These are phyloP conservation scores for Mollisiaceae sp. DNA, from an alignment of 2,329 filamentous ascomycete genomes.

Conservation along the genomic window DNA sequence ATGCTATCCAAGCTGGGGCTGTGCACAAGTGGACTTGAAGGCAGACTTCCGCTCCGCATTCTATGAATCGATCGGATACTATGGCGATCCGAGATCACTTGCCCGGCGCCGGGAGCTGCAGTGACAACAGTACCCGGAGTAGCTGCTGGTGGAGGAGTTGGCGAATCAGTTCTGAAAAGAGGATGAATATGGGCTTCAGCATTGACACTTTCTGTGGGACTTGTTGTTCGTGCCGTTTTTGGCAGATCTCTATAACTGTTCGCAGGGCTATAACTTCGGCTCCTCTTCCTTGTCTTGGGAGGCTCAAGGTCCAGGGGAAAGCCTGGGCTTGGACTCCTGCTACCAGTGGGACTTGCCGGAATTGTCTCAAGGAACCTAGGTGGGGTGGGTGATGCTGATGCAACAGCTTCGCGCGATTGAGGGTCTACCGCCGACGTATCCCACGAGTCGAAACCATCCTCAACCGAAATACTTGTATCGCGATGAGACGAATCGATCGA, in stretches of 20 bases:
- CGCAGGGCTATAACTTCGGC: conserved; percentile 41
- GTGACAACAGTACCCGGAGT: conserved; percentile 74
- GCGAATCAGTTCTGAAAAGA: conserved; percentile 75
- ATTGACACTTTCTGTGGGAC: conserved; percentile 45
- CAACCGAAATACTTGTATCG: conserved; percentile 38
- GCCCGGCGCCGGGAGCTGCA: conserved; percentile 71
- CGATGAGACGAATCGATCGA: conserved; percentile 42
- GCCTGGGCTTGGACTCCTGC: conserved; percentile 68
- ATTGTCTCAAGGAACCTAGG: conserved; percentile 70
- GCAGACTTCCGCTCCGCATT: conserved; percentile 61
- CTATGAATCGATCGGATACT: conserved; percentile 57
- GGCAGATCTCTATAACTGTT: conserved; percentile 31
- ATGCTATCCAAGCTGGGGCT: conserved; percentile 55
- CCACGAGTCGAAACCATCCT: conserved; percentile 77
- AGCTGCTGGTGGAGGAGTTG: conserved; percentile 66
- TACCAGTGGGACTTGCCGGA: conserved; percentile 67
- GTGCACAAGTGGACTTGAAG: conserved; percentile 55
- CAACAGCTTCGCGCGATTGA: conserved; percentile 63
- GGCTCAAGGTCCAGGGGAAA: conserved; percentile 61
- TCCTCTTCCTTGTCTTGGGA: conserved; percentile 44
- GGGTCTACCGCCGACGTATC: conserved; percentile 72
- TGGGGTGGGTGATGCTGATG: conserved; percentile 44
- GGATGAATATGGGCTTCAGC: conserved; percentile 77
- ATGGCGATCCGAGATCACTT: conserved; percentile 61
- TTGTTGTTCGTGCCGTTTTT: conserved; percentile 24